These are phyloP conservation scores for Diaporthe caulivora DNA, from an alignment of 2,329 filamentous ascomycete species.

Conservation along the genomic window DNA sequence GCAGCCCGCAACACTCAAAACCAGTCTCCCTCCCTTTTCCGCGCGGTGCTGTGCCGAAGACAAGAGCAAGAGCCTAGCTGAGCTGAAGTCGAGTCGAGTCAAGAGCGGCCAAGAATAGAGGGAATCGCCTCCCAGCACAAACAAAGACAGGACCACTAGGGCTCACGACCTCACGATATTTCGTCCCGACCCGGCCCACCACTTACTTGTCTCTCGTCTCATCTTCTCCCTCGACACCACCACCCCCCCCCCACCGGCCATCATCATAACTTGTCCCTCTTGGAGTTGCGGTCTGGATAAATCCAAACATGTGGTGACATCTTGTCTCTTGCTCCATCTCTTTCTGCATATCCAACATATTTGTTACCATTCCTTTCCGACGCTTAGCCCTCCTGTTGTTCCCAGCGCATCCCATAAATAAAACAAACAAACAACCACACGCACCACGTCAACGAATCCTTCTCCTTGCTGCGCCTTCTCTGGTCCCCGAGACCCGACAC, in stretches of 20 bases:
- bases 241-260: conserved; percentile 26
- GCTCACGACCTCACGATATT: conserved; percentile 30
- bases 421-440: conserved; percentile 27
- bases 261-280: conserved; percentile 30
- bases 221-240: conserved; percentile 33
- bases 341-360: conserved; percentile 32
- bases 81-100: conserved; percentile 27
- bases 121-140: conserved; percentile 23
- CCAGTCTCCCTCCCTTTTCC: conserved; percentile 2
- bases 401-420: conserved; percentile 36
- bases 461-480: conserved; percentile 32
- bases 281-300: conserved; percentile 36
- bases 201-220: conserved; percentile 36
- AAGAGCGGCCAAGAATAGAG: conserved; percentile 31
- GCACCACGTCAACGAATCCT: conserved; percentile 32
- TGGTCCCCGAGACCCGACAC: conserved; percentile 9
- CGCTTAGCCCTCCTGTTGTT: conserved; percentile 33
- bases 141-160: conserved; percentile 26
- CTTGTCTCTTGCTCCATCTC: conserved; percentile 34
- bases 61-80: conserved; percentile 14
- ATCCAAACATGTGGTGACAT: conserved; percentile 40
- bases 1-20: conserved; percentile 26
- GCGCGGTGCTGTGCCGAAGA: conserved; percentile 28
- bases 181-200: conserved; percentile 38
- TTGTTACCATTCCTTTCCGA: conserved; percentile 32